Evolutionary conservation across 768 basidiomycete species (phyloP).

Genomic region (Mycena metata): DNA sequence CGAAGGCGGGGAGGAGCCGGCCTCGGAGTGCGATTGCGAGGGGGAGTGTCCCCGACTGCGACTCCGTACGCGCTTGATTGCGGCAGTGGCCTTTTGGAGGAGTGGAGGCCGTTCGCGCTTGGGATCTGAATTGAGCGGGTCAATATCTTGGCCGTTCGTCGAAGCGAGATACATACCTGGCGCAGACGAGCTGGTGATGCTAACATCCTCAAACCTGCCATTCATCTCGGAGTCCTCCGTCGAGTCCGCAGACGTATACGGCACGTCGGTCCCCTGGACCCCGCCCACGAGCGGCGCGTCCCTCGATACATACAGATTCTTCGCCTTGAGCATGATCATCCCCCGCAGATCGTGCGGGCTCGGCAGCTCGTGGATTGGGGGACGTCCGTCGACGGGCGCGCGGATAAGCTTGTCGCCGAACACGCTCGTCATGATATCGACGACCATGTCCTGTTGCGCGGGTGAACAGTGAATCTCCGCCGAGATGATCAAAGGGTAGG

Average conservation of each 20-base stretch:
- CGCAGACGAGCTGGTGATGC: constrained; percentile 5
- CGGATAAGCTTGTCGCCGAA: constrained; percentile 59
- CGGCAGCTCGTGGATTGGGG: constrained; percentile 71
- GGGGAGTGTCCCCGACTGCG: constrained; percentile 29
- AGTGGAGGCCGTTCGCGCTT: constrained; percentile 18
- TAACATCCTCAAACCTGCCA: constrained; percentile 10
- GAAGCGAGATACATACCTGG: background rate
- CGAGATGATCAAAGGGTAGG: constrained; percentile 96
- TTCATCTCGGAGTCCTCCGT: constrained; percentile 36
- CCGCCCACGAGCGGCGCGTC: constrained; percentile 3
- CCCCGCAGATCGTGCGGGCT: constrained; percentile 91
- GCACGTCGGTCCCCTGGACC: constrained; percentile 34
- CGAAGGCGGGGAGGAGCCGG: constrained; percentile 34
- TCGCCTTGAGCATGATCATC: constrained; percentile 86
- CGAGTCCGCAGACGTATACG: constrained; percentile 36
- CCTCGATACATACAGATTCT: constrained; percentile 28
- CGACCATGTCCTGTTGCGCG: constrained; percentile 67
- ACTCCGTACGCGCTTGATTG: constrained; percentile 38
- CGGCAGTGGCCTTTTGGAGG: constrained; percentile 35
- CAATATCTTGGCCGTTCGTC: background rate
- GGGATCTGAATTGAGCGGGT: background rate
- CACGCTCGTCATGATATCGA: constrained; percentile 59
- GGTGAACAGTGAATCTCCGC: constrained; percentile 93
- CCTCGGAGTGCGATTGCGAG: constrained; percentile 7
- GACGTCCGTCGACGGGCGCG: constrained; percentile 54